Percentiles rank a stretch among this genome's conserved stretches.
Conservation (phyloP, 768 basidiomycete species). For the Termitomyces eurrhizus region DNA sequence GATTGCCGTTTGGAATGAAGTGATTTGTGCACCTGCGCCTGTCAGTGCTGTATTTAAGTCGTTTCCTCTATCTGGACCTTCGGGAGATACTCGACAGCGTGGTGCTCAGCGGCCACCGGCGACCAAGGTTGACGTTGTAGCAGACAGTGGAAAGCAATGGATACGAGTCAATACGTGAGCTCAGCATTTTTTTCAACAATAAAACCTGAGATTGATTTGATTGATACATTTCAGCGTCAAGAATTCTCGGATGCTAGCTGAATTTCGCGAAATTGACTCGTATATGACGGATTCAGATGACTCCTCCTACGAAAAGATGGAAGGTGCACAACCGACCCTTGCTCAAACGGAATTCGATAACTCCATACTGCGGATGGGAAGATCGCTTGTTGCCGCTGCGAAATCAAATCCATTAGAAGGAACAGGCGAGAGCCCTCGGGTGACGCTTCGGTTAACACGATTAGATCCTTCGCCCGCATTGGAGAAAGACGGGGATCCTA, state of each 20-base stretch:
- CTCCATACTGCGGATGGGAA: conserved; percentile 67
- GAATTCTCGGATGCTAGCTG: conserved; percentile 69
- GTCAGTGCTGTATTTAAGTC: conserved; percentile 57
- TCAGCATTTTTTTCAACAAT: neutral
- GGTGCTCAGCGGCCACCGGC: conserved; percentile 26
- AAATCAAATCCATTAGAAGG: conserved; percentile 47
- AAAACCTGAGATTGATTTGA: neutral
- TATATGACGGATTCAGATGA: conserved; percentile 61
- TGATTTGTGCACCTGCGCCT: conserved; percentile 55
- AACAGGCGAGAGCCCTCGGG: conserved; percentile 32
- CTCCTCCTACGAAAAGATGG: conserved; percentile 50
- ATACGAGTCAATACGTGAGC: conserved; percentile 86
- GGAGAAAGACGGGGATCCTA: conserved; percentile 37
- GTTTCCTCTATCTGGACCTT: conserved; percentile 28
- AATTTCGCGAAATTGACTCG: conserved; percentile 83
- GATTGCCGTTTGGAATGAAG: conserved; percentile 79
- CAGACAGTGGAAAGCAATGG: conserved; percentile 73
- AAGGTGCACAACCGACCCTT: conserved; percentile 40
- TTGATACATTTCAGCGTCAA: conserved; percentile 52
- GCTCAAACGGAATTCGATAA: conserved; percentile 61
- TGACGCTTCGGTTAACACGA: conserved; percentile 69
- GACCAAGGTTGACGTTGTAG: conserved; percentile 80
- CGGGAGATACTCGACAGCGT: conserved; percentile 16
- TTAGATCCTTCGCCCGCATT: conserved; percentile 41
- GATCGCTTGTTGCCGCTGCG: conserved; percentile 63